Evolutionary conservation across 2,329 filamentous ascomycete genomes (phyloP).

Genomic region (Apiospora phragmitis): DNA sequence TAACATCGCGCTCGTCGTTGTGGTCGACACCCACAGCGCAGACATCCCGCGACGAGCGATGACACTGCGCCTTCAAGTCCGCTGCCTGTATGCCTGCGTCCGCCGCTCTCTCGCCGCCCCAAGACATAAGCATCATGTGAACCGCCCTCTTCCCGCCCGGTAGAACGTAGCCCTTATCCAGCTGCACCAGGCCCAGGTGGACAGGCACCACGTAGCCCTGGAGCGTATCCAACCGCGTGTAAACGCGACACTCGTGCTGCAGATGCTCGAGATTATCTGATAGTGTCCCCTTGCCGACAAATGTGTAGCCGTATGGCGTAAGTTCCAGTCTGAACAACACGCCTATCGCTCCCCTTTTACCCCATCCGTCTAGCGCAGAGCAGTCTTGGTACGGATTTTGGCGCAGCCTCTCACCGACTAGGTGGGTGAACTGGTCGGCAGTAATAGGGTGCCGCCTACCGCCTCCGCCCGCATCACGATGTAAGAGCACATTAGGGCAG

Average conservation of each 20-base stretch:
- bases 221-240: constrained; percentile 20
- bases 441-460: constrained; percentile 17
- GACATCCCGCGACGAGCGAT: constrained; percentile 18
- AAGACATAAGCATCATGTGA: constrained; percentile 26
- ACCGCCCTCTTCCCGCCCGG: constrained; percentile 14
- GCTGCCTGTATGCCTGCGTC: not conserved
- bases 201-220: constrained; percentile 24
- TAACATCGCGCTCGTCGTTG: constrained; percentile 20
- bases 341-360: not conserved
- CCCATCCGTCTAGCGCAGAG: not conserved
- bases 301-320: constrained; percentile 22
- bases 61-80: constrained; percentile 14
- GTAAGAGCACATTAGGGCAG: constrained; percentile 23
- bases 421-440: not conserved
- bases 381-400: not conserved
- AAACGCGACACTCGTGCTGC: constrained; percentile 21
- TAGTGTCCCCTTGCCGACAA: constrained; percentile 24
- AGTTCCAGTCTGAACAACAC: constrained; percentile 19
- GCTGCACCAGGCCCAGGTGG: constrained; percentile 17
- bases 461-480: constrained; percentile 15
- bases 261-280: not conserved
- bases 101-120: constrained; percentile 20
- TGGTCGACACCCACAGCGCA: constrained; percentile 19
- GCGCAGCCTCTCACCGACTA: not conserved
- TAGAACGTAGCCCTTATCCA: constrained; percentile 19